Evolutionary conservation across 495 filamentous ascomycete species (phyloP).

Genomic region (Talaromyces stipitatus): DNA sequence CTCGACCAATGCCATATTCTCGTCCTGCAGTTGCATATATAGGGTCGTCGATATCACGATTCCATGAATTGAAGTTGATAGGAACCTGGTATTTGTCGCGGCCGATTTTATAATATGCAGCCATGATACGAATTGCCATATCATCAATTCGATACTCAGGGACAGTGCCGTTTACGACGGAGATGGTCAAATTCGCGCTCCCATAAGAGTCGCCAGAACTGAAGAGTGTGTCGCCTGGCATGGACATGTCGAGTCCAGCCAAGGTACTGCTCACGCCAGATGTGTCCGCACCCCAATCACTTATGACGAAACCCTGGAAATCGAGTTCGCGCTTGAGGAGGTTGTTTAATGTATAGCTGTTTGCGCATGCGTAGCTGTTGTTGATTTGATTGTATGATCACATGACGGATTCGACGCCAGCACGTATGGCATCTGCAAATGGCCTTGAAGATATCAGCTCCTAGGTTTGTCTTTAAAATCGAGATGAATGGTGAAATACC

Average conservation of each 20-base stretch:
- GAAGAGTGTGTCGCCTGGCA: conserved; percentile 38
- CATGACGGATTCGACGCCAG: conserved; percentile 56
- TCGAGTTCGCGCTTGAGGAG: conserved; percentile 59
- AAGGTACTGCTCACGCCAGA: conserved; percentile 44
- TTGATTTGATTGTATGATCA: conserved; percentile 65
- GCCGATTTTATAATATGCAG: conserved; percentile 44
- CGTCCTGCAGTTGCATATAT: conserved; percentile 48
- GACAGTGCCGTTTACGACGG: conserved; percentile 41
- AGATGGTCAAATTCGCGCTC: conserved; percentile 23
- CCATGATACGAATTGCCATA: conserved; percentile 49
- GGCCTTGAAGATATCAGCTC: conserved; percentile 14
- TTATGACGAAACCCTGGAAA: conserved; percentile 59
- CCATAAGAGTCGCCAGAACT: conserved; percentile 32
- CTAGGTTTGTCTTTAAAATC: too few relatives aligned
- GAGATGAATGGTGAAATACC: conserved; percentile 26
- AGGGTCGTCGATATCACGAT: conserved; percentile 43
- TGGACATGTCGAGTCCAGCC: conserved; percentile 55
- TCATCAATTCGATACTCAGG: conserved; percentile 38
- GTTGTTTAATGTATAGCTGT: conserved; percentile 52
- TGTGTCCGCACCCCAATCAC: conserved; percentile 58
- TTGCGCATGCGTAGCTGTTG: conserved; percentile 57
- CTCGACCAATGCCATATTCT: conserved; percentile 26
- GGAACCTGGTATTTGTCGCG: conserved; percentile 43
- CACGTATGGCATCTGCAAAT: conserved; percentile 57
- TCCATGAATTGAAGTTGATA: conserved; percentile 73